A percentile compares a stretch with the other conserved stretches of the same genome.
These are phyloP conservation scores for Hyaloscypha finlandica DNA, from an alignment of 495 filamentous ascomycete genomes.

Conservation along the genomic window DNA sequence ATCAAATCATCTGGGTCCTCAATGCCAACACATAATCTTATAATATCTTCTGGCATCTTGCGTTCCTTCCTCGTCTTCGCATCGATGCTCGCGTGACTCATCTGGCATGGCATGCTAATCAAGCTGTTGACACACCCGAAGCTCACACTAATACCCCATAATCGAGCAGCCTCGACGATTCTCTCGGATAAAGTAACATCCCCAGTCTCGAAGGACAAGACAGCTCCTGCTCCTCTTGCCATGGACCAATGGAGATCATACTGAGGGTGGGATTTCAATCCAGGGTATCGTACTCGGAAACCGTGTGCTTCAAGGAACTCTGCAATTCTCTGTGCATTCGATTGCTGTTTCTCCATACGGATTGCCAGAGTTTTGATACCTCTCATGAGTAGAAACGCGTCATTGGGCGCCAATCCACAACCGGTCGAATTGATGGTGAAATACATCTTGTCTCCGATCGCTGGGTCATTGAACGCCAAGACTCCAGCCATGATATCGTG, in stretches of 20 bases:
- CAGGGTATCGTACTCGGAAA: constrained; percentile 93
- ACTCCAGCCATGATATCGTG: constrained; percentile 99
- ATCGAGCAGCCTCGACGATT: constrained; percentile 86
- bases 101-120: constrained; percentile 98
- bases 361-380: constrained; percentile 96
- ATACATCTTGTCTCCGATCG: constrained; percentile 85
- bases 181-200: constrained; percentile 78
- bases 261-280: constrained; percentile 90
- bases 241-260: constrained; percentile 95
- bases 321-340: constrained; percentile 86
- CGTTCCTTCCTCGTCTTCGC: constrained; percentile 87
- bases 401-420: constrained; percentile 90
- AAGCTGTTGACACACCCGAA: constrained; percentile 98
- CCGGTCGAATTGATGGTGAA: constrained; percentile 96
- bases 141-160: constrained; percentile 95
- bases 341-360: constrained; percentile 97
- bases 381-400: constrained; percentile 92
- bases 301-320: constrained; percentile 89
- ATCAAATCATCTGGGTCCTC: constrained; percentile 92
- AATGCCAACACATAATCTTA: constrained; percentile 93
- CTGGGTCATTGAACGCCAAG: constrained; percentile 79
- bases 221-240: constrained; percentile 90
- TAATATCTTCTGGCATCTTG: constrained; percentile 93
- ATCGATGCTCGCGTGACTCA: constrained; percentile 99
- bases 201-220: constrained; percentile 94